Percentiles rank a stretch among this genome's conserved stretches.
These are phyloP conservation scores for Codiaeum variegatum DNA, from an alignment of 441 rosid genomes.

Conservation along the genomic window DNA sequence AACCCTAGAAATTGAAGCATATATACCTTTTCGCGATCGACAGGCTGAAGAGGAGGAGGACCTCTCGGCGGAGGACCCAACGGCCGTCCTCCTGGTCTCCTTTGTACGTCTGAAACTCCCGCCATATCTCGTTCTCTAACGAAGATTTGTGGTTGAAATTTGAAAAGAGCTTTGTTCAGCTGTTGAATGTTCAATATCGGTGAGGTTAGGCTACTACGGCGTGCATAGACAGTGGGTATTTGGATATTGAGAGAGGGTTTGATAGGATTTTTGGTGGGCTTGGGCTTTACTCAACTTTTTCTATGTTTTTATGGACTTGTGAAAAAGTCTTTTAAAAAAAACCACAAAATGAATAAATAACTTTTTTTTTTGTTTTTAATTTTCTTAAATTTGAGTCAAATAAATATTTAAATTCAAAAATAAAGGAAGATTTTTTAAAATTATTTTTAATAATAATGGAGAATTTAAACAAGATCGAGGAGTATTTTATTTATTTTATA, in stretches of 20 bases:
- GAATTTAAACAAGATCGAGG: no score
- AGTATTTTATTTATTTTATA: no score
- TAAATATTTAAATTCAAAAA: no score
- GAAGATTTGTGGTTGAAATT: background rate
- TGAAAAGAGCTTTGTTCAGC: background rate
- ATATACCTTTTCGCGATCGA: slow-evolving; percentile 81
- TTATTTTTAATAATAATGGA: no score
- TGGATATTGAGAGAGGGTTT: background rate
- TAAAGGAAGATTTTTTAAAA: no score
- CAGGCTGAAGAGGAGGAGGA: slow-evolving; percentile 65
- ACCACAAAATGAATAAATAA: no score
- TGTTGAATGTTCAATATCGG: background rate
- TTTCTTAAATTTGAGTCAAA: no score
- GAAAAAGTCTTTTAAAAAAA: no score
- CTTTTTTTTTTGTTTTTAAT: no score
- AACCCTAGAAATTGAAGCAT: slow-evolving; percentile 19
- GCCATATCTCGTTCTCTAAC: slow-evolving; percentile 38
- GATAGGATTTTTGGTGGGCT: no score
- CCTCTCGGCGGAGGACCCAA: slow-evolving; percentile 42
- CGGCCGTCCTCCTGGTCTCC: slow-evolving; percentile 56
- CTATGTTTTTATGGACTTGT: no score
- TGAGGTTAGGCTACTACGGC: background rate
- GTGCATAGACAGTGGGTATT: background rate
- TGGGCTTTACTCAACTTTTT: no score
- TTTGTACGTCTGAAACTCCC: slow-evolving; percentile 48